Percentiles rank a stretch among this genome's conserved stretches.
These are phyloP conservation scores for Candida gorgasii DNA, from an alignment of 805 yeast species.

Conservation along the genomic window DNA sequence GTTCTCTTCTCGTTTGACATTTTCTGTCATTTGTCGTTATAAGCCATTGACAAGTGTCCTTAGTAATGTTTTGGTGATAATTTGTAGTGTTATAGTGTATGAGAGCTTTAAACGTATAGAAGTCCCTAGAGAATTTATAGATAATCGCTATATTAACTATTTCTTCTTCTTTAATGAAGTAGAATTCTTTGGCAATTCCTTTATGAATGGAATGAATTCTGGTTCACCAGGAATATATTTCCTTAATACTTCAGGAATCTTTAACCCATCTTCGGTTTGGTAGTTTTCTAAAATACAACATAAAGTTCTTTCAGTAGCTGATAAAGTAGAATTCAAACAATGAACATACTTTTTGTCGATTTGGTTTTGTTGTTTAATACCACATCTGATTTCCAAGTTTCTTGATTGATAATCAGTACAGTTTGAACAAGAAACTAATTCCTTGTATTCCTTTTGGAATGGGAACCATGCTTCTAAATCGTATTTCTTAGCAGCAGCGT, in stretches of 20 bases:
- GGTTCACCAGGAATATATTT: slow-evolving; percentile 98
- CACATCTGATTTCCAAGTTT: slow-evolving; percentile 98
- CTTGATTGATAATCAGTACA: slow-evolving; percentile 99
- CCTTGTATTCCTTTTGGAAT: slow-evolving; percentile 97
- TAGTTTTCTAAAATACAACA: slow-evolving; percentile 97
- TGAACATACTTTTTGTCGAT: slow-evolving; percentile 97
- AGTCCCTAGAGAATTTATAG: no score
- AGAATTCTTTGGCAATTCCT: slow-evolving; percentile 92
- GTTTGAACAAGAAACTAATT: slow-evolving; percentile 96
- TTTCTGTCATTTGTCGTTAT: no score
- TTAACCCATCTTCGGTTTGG: slow-evolving; percentile 94
- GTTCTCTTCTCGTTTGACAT: no score
- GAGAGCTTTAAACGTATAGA: no score
- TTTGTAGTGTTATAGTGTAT: no score
- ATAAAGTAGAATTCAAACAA: slow-evolving; percentile 94
- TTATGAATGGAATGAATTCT: slow-evolving; percentile 86
- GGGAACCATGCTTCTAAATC: slow-evolving; percentile 99
- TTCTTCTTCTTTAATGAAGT: slow-evolving; percentile 68
- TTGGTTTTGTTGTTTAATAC: slow-evolving; percentile 93
- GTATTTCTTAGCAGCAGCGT: slow-evolving; percentile 98
- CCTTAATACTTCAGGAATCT: slow-evolving; percentile 92
- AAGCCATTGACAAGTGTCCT: no score
- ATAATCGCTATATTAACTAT: not conserved
- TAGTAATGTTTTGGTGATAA: no score
- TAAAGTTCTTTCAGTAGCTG: slow-evolving; percentile 97